Conservation (phyloP, 768 basidiomycete species). For the Suillus lakei region DNA sequence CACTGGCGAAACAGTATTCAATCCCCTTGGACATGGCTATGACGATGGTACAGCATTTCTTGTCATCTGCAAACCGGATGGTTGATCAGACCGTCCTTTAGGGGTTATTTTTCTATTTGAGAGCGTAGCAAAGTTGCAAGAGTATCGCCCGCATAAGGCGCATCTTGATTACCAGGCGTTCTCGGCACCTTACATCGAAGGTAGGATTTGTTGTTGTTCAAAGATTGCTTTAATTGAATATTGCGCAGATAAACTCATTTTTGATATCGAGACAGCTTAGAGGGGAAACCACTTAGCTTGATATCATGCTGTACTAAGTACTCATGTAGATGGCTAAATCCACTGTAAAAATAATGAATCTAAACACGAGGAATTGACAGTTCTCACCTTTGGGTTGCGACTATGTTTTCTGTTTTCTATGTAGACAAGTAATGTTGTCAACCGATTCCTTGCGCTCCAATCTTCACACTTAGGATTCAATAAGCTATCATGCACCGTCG, state of each 20-base stretch:
- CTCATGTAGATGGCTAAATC: conserved; percentile 11
- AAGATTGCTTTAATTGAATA: neutral
- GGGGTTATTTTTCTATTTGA: conserved; percentile 32
- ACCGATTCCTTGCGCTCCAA: neutral
- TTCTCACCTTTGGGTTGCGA: neutral
- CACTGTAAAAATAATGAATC: neutral
- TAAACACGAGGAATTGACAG: neutral
- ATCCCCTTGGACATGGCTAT: conserved; percentile 26
- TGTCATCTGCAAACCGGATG: neutral
- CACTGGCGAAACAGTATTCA: conserved; percentile 19
- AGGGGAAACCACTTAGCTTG: neutral
- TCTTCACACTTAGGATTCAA: neutral
- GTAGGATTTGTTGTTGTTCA: conserved; percentile 9
- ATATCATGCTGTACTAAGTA: neutral
- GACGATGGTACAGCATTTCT: conserved; percentile 23
- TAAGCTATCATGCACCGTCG: neutral
- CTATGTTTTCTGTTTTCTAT: neutral
- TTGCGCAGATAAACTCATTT: conserved; percentile 27
- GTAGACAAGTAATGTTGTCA: neutral
- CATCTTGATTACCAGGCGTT: conserved; percentile 17
- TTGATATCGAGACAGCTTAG: conserved; percentile 24
- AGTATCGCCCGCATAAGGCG: conserved; percentile 20
- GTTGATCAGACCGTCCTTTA: conserved; percentile 5
- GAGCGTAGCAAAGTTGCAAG: conserved; percentile 16
- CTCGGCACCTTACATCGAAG: conserved; percentile 22